Percentiles rank a stretch among this genome's conserved stretches.
Evolutionary conservation across 345 rosid genomes (phyloP).

Genomic region (Laguncularia racemosa): DNA sequence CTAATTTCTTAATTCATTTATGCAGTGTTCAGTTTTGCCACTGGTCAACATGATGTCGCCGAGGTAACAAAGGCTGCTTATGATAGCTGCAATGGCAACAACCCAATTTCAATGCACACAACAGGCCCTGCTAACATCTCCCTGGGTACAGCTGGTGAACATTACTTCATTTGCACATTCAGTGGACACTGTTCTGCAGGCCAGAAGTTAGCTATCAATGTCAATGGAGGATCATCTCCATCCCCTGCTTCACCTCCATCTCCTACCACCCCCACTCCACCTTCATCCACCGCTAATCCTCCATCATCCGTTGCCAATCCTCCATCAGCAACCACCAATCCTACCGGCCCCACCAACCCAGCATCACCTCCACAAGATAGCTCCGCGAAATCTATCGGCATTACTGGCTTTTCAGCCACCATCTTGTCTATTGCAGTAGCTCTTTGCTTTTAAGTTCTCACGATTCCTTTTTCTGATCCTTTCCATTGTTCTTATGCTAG

Average conservation of each 20-base stretch:
- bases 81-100: conserved; percentile 27
- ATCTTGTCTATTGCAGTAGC: conserved; percentile 22
- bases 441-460: conserved; percentile 22
- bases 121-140: conserved; percentile 28
- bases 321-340: too few species aligned
- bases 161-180: conserved; percentile 36
- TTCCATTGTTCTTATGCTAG: too few species aligned
- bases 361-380: conserved; percentile 23
- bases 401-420: conserved; percentile 19
- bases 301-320: too few species aligned
- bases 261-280: conserved; percentile 2
- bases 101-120: conserved; percentile 14
- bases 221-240: neutral
- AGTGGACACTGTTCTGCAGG: conserved; percentile 30
- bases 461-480: too few species aligned
- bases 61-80: conserved; percentile 30
- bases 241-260: conserved; percentile 15
- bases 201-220: conserved; percentile 35
- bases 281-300: conserved; percentile 1
- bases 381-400: conserved; percentile 31
- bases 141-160: conserved; percentile 36
- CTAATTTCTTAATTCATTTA: neutral
- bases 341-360: too few species aligned
- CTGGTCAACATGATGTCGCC: conserved; percentile 42
- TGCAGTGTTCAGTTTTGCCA: conserved; percentile 40